phyloP scores from a whole-genome alignment of 2,329 filamentous ascomycete species.

The Dichotomopilus funicola region DNA sequence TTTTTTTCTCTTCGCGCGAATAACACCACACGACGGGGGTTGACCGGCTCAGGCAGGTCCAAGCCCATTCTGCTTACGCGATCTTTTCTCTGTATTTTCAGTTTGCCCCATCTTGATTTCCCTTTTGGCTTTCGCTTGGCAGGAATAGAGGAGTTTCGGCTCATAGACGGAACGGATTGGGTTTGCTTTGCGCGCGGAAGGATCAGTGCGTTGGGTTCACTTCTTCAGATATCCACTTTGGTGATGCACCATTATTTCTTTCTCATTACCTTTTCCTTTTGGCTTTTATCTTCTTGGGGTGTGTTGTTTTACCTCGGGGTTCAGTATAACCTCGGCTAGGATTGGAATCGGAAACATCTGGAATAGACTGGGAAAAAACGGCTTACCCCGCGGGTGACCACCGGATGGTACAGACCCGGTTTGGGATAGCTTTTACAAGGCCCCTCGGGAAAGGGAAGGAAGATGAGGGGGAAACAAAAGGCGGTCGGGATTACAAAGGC shows the following conservation, averaged over 20 bases:
- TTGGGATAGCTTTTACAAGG: neutral
- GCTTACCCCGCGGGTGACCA: conserved; percentile 1
- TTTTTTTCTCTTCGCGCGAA: too few relatives aligned
- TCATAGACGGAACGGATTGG: conserved; percentile 2
- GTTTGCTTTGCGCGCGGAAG: neutral
- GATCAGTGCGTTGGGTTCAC: neutral
- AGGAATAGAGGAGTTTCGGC: neutral
- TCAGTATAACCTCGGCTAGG: neutral
- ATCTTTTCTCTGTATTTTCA: neutral
- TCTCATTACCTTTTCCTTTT: conserved; percentile 2
- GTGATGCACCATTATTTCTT: neutral
- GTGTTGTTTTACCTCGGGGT: too few relatives aligned
- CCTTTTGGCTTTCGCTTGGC: neutral
- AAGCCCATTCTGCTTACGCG: neutral
- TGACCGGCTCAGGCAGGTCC: neutral
- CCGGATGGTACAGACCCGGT: conserved; percentile 3
- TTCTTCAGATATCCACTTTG: neutral
- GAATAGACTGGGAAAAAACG: conserved; percentile 8
- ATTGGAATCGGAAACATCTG: neutral
- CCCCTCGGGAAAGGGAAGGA: neutral
- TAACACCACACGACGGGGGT: conserved; percentile 1
- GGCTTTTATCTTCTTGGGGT: neutral
- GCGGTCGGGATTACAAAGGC: too few relatives aligned
- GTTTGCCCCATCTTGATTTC: neutral
- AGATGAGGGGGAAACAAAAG: neutral